Evolutionary conservation across 2,329 filamentous ascomycete genomes (phyloP).

Genomic region (Pyricularia sp.): DNA sequence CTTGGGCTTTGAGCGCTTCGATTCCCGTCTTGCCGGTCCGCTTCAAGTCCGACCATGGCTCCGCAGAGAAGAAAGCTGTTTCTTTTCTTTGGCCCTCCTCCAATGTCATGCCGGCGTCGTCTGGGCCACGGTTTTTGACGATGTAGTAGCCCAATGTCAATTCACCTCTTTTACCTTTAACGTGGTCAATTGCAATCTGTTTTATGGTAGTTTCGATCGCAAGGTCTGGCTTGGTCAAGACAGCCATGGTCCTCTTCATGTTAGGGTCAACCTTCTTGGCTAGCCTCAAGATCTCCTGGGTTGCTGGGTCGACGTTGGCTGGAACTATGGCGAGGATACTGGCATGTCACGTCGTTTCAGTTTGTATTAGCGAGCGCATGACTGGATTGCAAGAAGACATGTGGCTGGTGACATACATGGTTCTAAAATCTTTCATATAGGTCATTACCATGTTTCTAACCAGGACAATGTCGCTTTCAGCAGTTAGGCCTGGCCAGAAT

Average conservation of each 20-base stretch:
- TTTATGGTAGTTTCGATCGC: slow-evolving; percentile 27
- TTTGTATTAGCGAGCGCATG: not conserved
- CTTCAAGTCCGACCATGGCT: slow-evolving; percentile 21
- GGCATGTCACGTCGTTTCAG: not conserved
- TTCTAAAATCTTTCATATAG: slow-evolving; percentile 32
- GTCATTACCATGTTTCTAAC: slow-evolving; percentile 32
- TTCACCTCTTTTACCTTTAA: slow-evolving; percentile 24
- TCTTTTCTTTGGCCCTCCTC: slow-evolving; percentile 20
- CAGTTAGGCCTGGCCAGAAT: slow-evolving; percentile 22
- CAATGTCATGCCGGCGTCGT: slow-evolving; percentile 22
- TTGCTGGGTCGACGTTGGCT: slow-evolving; percentile 23
- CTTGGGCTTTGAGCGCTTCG: slow-evolving; percentile 18
- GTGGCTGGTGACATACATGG: slow-evolving; percentile 21
- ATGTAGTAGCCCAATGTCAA: slow-evolving; percentile 34
- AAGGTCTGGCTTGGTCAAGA: slow-evolving; percentile 49
- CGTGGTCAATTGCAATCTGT: slow-evolving; percentile 25
- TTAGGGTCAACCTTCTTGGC: slow-evolving; percentile 24
- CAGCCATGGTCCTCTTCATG: slow-evolving; percentile 28
- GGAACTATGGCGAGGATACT: slow-evolving; percentile 37
- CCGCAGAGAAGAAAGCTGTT: slow-evolving; percentile 21
- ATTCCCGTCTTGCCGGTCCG: slow-evolving; percentile 20
- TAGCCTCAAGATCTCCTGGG: slow-evolving; percentile 23
- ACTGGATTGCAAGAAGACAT: not conserved
- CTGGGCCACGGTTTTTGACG: slow-evolving; percentile 33
- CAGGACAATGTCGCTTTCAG: slow-evolving; percentile 28